Percentiles rank a stretch among this genome's conserved stretches.
phyloP scores from a whole-genome alignment of 2,329 filamentous ascomycete genomes.

The Trichoderma oligosporum region DNA sequence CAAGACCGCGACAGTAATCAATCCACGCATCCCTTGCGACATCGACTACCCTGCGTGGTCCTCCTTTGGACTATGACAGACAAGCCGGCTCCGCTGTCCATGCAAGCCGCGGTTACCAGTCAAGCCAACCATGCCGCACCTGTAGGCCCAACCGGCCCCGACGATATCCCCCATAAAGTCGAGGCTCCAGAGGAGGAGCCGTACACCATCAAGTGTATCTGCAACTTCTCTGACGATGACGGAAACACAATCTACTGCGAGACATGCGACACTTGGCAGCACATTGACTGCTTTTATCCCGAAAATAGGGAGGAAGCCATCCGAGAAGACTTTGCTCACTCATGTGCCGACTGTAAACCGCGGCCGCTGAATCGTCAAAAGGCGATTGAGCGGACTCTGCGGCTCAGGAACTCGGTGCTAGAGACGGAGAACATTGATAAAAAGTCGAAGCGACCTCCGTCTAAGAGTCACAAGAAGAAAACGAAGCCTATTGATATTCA shows the following conservation, averaged over 20 bases:
- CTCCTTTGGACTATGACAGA: conserved; percentile 59
- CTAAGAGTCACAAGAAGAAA: conserved; percentile 88
- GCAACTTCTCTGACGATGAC: conserved; percentile 89
- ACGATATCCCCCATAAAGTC: conserved; percentile 44
- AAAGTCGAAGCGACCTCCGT: conserved; percentile 67
- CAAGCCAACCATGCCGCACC: conserved; percentile 43
- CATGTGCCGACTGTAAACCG: conserved; percentile 84
- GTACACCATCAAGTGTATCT: conserved; percentile 98
- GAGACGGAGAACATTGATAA: conserved; percentile 56
- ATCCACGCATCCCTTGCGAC: conserved; percentile 38
- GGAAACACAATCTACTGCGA: conserved; percentile 97
- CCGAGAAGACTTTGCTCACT: conserved; percentile 70
- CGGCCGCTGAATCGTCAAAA: conserved; percentile 67
- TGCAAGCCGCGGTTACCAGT: conserved; percentile 54
- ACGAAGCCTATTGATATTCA: conserved; percentile 65
- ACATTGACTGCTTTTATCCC: conserved; percentile 93
- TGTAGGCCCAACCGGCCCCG: conserved; percentile 32
- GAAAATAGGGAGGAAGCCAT: conserved; percentile 68
- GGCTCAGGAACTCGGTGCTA: conserved; percentile 45
- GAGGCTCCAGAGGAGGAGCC: conserved; percentile 67
- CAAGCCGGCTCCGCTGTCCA: conserved; percentile 50
- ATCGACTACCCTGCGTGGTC: conserved; percentile 41
- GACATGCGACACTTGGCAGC: conserved; percentile 94
- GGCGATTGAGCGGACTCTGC: conserved; percentile 68
- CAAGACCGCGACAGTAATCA: conserved; percentile 50